phyloP scores from a whole-genome alignment of 2,329 filamentous ascomycete genomes.

The Aureobasidium leucospermi region DNA sequence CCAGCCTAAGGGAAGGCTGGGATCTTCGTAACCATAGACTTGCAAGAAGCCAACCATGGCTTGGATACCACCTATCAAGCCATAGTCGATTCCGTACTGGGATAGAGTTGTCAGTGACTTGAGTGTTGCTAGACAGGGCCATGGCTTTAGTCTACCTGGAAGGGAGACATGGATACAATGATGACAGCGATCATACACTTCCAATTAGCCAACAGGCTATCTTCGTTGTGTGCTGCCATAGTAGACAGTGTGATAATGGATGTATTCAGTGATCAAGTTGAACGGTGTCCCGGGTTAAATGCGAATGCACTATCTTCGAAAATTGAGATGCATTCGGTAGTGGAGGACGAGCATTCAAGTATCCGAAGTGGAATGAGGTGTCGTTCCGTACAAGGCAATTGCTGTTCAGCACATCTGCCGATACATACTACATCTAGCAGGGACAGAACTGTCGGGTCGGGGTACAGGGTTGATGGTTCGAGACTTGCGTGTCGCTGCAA shows the following conservation, averaged over 20 bases:
- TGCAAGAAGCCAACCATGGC: conserved; percentile 44
- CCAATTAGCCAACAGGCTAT: conserved; percentile 29
- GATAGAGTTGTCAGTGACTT: neutral
- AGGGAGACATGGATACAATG: conserved; percentile 43
- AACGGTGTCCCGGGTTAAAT: neutral
- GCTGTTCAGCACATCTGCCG: neutral
- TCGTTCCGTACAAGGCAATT: neutral
- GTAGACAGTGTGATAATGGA: neutral
- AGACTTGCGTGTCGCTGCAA: neutral
- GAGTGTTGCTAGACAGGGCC: neutral
- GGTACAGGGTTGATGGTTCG: no score
- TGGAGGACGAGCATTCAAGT: neutral
- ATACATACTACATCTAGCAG: neutral
- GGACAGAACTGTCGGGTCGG: neutral
- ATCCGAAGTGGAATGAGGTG: neutral
- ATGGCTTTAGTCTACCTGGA: conserved; percentile 24
- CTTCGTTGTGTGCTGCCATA: neutral
- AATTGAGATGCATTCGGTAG: neutral
- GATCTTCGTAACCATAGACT: conserved; percentile 27
- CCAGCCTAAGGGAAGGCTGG: conserved; percentile 24
- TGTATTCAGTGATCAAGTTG: neutral
- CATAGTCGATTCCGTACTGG: conserved; percentile 46
- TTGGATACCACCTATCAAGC: conserved; percentile 44
- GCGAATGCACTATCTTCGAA: neutral
- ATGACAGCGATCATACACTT: conserved; percentile 43